phyloP scores from a whole-genome alignment of 2,329 filamentous ascomycete species.

The Ustulina deusta region DNA sequence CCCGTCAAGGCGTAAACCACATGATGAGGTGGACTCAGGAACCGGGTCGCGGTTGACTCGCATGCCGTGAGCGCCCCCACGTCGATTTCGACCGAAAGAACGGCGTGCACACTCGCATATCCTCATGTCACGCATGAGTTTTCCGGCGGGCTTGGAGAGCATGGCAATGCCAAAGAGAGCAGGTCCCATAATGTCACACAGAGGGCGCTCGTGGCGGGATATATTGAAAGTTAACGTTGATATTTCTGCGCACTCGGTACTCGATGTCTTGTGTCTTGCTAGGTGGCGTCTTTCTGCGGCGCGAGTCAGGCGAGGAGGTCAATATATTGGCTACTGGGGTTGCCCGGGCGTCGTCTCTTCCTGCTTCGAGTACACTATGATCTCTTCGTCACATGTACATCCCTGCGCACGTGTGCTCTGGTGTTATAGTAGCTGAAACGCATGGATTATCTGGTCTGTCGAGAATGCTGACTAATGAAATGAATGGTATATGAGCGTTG shows the following conservation, averaged over 20 bases:
- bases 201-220: slow-evolving; percentile 6
- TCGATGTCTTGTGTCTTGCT: not conserved
- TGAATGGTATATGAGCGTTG: too few relatives aligned
- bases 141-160: not conserved
- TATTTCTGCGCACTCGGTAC: not conserved
- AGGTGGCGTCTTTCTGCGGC: not conserved
- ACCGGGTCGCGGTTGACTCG: not conserved
- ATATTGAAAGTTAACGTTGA: slow-evolving; percentile 7
- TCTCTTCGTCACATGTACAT: not conserved
- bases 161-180: slow-evolving; percentile 10
- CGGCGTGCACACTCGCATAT: not conserved
- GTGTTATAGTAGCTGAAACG: not conserved
- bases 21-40: not conserved
- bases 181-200: slow-evolving; percentile 14
- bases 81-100: not conserved
- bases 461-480: not conserved
- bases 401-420: not conserved
- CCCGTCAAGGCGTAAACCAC: not conserved
- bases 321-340: not conserved
- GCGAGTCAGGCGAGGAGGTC: not conserved
- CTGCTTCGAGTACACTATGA: not conserved
- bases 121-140: not conserved
- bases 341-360: not conserved
- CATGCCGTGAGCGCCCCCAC: not conserved
- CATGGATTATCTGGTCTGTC: not conserved